Conservation (phyloP, 2,329 filamentous ascomycete species). For the Akanthomyces muscarius region DNA sequence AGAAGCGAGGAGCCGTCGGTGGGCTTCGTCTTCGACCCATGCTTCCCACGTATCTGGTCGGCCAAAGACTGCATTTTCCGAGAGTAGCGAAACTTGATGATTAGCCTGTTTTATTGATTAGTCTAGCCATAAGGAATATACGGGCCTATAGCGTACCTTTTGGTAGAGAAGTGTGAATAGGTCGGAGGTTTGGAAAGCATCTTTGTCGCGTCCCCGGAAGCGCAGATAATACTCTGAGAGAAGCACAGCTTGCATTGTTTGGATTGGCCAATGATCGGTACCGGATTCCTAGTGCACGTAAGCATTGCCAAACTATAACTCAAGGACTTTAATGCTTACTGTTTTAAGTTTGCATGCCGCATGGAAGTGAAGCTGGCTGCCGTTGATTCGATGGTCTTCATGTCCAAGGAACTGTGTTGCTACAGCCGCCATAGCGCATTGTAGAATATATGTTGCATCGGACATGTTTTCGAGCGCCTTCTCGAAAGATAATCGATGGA, state of each 20-base stretch:
- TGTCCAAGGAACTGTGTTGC: conserved; percentile 48
- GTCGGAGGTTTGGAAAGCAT: conserved; percentile 43
- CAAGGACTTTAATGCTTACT: conserved; percentile 38
- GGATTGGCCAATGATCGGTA: conserved; percentile 41
- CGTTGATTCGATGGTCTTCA: conserved; percentile 47
- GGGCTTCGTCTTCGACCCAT: conserved; percentile 52
- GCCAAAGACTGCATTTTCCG: neutral
- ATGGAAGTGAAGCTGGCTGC: conserved; percentile 48
- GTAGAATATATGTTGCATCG: conserved; percentile 41
- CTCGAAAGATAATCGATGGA: conserved; percentile 46
- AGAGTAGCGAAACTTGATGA: neutral
- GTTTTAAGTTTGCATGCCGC: conserved; percentile 47
- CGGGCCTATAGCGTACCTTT: conserved; percentile 43
- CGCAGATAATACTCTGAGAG: conserved; percentile 53
- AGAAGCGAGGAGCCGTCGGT: conserved; percentile 50
- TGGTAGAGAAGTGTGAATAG: conserved; percentile 49
- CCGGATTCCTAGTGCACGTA: conserved; percentile 35
- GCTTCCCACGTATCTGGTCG: conserved; percentile 32
- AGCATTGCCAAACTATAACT: conserved; percentile 15
- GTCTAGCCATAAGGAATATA: conserved; percentile 13
- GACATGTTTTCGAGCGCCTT: conserved; percentile 27
- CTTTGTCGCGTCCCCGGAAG: conserved; percentile 49
- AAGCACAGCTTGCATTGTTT: conserved; percentile 50
- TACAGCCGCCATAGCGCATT: conserved; percentile 54
- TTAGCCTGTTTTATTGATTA: conserved; percentile 5